Evolutionary conservation across 2,329 filamentous ascomycete species (phyloP), one percentile per base, ranked within the genome.

Genomic region (Hypoxylon sp.): DNA sequence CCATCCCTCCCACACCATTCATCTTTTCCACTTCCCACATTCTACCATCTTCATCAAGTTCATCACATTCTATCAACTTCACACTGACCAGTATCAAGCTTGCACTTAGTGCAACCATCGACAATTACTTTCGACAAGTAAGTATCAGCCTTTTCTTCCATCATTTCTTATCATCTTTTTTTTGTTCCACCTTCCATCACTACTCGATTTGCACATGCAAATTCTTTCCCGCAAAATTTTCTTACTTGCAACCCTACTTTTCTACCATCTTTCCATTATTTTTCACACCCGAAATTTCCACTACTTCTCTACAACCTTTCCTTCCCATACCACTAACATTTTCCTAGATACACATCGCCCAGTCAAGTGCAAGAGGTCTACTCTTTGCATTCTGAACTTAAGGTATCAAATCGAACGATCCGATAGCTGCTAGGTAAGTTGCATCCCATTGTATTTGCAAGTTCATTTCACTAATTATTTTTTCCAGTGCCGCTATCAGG

Each of bases 241-340:
- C 50, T 11, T 13, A 41, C 26, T 39, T 51, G 19, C 26, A 53
- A 30, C 26, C 13, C 10, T 43, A 49, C 32, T 52, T 30, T 53
- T 43, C 26, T 53, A 28, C 13, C 4, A 17, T 19, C 15, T 54
- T n/a, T 30, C 19, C 32, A 30, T 34, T 37, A 39, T 10, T 51
- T 30, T 49, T 39, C 37, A 6, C 28, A 30, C 5, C 11, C n/a
- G n/a, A n/a, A n/a, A n/a, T 30, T 30, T 30, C 28, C 28, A 8
- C 28, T 10, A 30, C 28, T 6, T 8, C 28, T 30, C 28, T 34
- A 34, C 30, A 34, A n/a, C n/a, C 10, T 15, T 17, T 17, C 7
- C 19, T 10, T 7, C 13, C 32, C n/a, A 19, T 20, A 24, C 20
- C 10, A 17, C 11, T 19, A 52, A 37, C 19, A n/a, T n/a, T n/a